A percentile compares a stretch with the other conserved stretches of the same genome.
Conservation (phyloP, 495 filamentous ascomycete genomes). For the Halenospora varia region DNA sequence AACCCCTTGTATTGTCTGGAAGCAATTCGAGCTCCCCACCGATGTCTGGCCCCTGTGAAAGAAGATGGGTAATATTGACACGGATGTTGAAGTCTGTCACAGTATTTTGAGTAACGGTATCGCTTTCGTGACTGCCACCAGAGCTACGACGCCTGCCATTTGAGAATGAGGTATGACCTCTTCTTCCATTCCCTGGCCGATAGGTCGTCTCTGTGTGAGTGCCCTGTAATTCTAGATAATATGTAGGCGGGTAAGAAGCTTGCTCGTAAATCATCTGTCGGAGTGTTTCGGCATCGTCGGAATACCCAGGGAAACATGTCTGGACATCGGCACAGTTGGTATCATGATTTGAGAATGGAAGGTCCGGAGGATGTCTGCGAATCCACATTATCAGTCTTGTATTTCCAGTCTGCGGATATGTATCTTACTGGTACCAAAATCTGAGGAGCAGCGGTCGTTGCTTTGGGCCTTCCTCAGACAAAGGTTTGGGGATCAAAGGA, state of each 20-base stretch:
- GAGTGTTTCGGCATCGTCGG: constrained; percentile 34
- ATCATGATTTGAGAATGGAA: constrained; percentile 19
- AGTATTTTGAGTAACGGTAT: constrained; percentile 37
- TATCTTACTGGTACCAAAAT: constrained; percentile 1
- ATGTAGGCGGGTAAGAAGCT: constrained; percentile 39
- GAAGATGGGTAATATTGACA: constrained; percentile 46
- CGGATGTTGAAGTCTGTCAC: constrained; percentile 49
- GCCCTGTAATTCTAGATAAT: constrained; percentile 42
- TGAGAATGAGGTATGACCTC: background rate
- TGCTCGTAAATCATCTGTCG: constrained; percentile 38
- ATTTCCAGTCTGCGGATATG: constrained; percentile 2
- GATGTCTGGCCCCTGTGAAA: constrained; percentile 20
- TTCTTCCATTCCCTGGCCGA: background rate
- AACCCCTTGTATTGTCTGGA: constrained; percentile 14
- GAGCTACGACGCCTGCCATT: background rate
- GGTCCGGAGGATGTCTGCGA: constrained; percentile 11
- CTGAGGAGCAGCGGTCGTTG: background rate
- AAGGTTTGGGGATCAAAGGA: background rate
- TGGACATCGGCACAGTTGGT: constrained; percentile 1
- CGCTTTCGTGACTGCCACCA: constrained; percentile 21
- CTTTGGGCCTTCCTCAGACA: background rate
- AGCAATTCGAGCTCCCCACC: constrained; percentile 1
- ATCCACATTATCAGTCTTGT: background rate
- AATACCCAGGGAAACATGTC: constrained; percentile 17
- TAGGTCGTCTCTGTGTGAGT: constrained; percentile 40